Base-by-base conservation (phyloP, 1,284 basidiomycete genomes). In the Ceratobasidium sp. region DNA sequence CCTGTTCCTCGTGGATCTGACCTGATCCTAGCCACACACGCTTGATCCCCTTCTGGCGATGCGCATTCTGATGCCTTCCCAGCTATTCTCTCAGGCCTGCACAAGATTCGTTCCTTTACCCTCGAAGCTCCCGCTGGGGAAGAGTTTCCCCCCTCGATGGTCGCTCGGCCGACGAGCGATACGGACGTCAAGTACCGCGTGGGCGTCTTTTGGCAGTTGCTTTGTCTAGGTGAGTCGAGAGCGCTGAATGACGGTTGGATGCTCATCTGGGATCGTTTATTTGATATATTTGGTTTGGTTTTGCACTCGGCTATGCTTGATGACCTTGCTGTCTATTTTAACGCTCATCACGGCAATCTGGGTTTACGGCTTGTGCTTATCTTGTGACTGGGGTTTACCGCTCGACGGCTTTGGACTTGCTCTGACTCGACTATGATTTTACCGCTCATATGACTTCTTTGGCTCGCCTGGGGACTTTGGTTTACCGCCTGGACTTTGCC, bases 161-260 rank as follows among this genome's bases (percentile, higher is more conserved):
- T 68, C 31, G n/a, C 49, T 9, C 48, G 48, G 8, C 65, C 65
- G 4, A 51, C 65, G 6, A 68, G 31, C 49, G 14, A 24, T 27
- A 31, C 49, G n/a, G 65, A 51, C 34, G 49, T 34, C 29, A 51
- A 56, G 37, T 31, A 54, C 34, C 65, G 65, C 2, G 65, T 68
- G 6, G 65, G 65, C 6, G 27, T 68, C 19, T 56, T 68, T 24
- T 68, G 65, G 65, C 65, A 68, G 53, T 54, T 68, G 49, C n/a
- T 68, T 6, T 68, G 65, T 68, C 34, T 68, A 5, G 65, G 65
- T 68, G 34, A 54, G 65, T 68, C 37, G 27, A 16, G 27, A 29
- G 24, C 8, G 19, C 8, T 8, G n/a, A 19, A n/a, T 51, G 8
- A 24, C 8, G 24, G 24, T 51, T 51, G 14, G 49, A 51, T n/a